Evolutionary conservation across 345 rosid genomes (phyloP).

Genomic region (Abelmoschus esculentus): DNA sequence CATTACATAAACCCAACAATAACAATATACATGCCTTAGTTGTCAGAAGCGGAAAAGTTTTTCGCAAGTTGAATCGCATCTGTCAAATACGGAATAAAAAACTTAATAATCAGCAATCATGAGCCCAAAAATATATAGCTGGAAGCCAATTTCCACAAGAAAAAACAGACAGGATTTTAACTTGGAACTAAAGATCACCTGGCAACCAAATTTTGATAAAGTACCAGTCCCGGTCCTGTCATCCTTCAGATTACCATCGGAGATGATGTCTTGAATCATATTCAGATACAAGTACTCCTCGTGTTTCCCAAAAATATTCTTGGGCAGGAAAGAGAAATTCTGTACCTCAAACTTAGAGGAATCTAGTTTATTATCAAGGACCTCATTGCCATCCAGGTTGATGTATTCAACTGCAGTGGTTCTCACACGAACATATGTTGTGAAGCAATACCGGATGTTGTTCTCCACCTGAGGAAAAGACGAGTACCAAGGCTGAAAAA

Average conservation of each 20-base stretch:
- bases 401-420: slow-evolving; percentile 30
- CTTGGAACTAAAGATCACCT: slow-evolving; percentile 28
- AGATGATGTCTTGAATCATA: slow-evolving; percentile 57
- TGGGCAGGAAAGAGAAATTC: slow-evolving; percentile 61
- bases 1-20: neutral
- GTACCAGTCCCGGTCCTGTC: slow-evolving; percentile 87
- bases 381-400: slow-evolving; percentile 23
- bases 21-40: slow-evolving; percentile 50
- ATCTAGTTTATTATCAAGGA: slow-evolving; percentile 23
- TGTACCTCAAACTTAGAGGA: slow-evolving; percentile 44
- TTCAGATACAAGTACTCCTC: slow-evolving; percentile 68
- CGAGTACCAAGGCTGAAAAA: slow-evolving; percentile 81
- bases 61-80: slow-evolving; percentile 84
- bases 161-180: neutral
- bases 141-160: slow-evolving; percentile 8
- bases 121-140: neutral
- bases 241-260: slow-evolving; percentile 51
- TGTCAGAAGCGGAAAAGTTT: slow-evolving; percentile 72
- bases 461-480: slow-evolving; percentile 70
- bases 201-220: slow-evolving; percentile 80
- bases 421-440: slow-evolving; percentile 70
- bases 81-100: slow-evolving; percentile 9
- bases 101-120: too few relatives aligned
- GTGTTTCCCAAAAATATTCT: slow-evolving; percentile 58
- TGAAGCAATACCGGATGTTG: slow-evolving; percentile 48